Evolutionary conservation across 331 rosid species (phyloP).

Genomic region (Malus hybrid): DNA sequence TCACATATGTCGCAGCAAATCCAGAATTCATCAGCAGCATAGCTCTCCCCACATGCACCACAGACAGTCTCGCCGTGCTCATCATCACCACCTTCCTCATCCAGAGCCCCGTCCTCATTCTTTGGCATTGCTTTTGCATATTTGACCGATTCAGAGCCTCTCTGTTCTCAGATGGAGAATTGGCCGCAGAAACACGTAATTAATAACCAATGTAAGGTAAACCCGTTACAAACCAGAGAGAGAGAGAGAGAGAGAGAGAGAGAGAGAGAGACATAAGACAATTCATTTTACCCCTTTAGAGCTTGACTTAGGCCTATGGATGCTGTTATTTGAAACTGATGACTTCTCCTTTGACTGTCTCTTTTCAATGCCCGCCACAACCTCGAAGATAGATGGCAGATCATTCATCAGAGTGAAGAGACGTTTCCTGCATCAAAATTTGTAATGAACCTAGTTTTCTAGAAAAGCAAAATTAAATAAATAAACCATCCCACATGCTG

Average conservation of each 20-base stretch:
- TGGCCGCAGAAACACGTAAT: background rate
- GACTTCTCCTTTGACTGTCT: conserved; percentile 50
- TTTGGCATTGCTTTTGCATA: conserved; percentile 20
- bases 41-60: conserved; percentile 54
- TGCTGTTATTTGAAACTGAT: conserved; percentile 38
- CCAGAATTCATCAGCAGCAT: conserved; percentile 53
- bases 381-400: conserved; percentile 55
- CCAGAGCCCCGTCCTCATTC: conserved; percentile 23
- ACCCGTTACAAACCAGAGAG: background rate
- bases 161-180: conserved; percentile 15
- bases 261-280: background rate
- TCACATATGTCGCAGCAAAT: conserved; percentile 58
- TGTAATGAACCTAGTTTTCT: background rate
- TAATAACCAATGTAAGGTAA: background rate
- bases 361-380: conserved; percentile 43
- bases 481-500: no score
- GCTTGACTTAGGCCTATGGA: conserved; percentile 46
- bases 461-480: no score
- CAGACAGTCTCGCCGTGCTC: conserved; percentile 59
- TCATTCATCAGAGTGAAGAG: conserved; percentile 60
- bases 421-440: conserved; percentile 39
- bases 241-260: background rate
- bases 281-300: conserved; percentile 44
- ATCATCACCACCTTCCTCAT: conserved; percentile 39
- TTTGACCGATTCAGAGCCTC: conserved; percentile 32